Conservation (phyloP, 345 rosid genomes). For the Ailanthus altissimus region DNA sequence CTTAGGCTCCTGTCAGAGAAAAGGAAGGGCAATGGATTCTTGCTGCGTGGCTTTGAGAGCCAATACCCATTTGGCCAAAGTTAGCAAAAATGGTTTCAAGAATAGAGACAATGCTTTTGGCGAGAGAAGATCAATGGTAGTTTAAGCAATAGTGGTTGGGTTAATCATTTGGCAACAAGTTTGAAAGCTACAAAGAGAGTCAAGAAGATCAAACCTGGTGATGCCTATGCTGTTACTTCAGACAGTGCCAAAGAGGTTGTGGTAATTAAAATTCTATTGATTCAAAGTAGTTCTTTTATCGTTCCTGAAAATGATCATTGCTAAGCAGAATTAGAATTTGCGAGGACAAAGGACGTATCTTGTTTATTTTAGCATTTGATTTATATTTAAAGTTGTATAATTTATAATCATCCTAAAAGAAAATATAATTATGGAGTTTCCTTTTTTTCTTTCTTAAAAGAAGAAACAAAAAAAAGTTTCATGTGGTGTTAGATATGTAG, state of each 20-base stretch:
- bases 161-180: slow-evolving; percentile 34
- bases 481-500: neutral
- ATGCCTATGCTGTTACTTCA: slow-evolving; percentile 67
- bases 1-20: slow-evolving; percentile 19
- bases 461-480: too few relatives aligned
- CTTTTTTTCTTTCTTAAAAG: too few relatives aligned
- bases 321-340: slow-evolving; percentile 9
- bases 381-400: neutral
- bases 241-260: slow-evolving; percentile 51
- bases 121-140: slow-evolving; percentile 63
- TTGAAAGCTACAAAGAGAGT: slow-evolving; percentile 39
- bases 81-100: slow-evolving; percentile 32
- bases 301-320: neutral
- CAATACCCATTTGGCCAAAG: slow-evolving; percentile 40
- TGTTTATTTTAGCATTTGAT: neutral
- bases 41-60: slow-evolving; percentile 45
- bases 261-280: slow-evolving; percentile 43
- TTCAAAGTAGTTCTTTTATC: neutral
- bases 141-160: slow-evolving; percentile 31
- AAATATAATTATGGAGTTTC: too few relatives aligned
- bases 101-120: slow-evolving; percentile 49
- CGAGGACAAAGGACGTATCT: neutral
- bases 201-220: slow-evolving; percentile 49
- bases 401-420: neutral
- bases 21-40: slow-evolving; percentile 59